These are phyloP conservation scores for Heterobasidion irregulare DNA, from an alignment of 1,284 basidiomycete species.

Conservation along the genomic window DNA sequence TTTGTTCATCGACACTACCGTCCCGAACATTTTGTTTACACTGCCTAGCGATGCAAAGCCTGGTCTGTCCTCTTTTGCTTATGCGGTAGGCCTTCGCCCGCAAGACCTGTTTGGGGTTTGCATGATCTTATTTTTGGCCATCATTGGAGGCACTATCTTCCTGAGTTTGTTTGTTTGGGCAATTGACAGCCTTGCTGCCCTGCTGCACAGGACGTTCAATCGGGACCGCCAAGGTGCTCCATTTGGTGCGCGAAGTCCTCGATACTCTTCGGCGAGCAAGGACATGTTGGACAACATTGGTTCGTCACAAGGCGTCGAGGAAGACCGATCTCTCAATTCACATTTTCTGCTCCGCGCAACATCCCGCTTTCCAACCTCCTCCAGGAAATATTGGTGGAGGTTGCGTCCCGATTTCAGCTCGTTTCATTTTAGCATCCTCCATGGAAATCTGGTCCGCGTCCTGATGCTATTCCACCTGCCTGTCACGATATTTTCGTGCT, in stretches of 20 bases:
- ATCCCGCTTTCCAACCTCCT: slow-evolving; percentile 19
- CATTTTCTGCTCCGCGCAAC: slow-evolving; percentile 27
- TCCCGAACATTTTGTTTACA: slow-evolving; percentile 67
- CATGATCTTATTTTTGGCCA: slow-evolving; percentile 73
- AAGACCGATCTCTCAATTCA: slow-evolving; percentile 47
- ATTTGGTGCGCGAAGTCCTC: slow-evolving; percentile 44
- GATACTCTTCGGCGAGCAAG: slow-evolving; percentile 39
- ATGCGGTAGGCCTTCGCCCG: slow-evolving; percentile 72
- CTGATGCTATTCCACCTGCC: slow-evolving; percentile 92
- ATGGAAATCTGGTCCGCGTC: slow-evolving; percentile 87
- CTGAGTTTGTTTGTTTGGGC: slow-evolving; percentile 70
- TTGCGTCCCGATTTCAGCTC: slow-evolving; percentile 57
- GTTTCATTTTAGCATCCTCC: slow-evolving; percentile 69
- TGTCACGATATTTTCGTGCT: slow-evolving; percentile 85
- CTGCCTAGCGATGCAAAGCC: slow-evolving; percentile 51
- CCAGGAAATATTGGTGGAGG: slow-evolving; percentile 38
- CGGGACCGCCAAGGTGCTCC: slow-evolving; percentile 19
- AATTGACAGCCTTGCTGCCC: slow-evolving; percentile 48
- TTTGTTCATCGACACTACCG: slow-evolving; percentile 65
- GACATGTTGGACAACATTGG: slow-evolving; percentile 37
- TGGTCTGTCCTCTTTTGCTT: slow-evolving; percentile 77
- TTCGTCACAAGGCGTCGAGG: slow-evolving; percentile 29
- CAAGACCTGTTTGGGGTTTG: slow-evolving; percentile 84
- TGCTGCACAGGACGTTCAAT: slow-evolving; percentile 24
- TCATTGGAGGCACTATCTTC: slow-evolving; percentile 65